A percentile compares a stretch with the other conserved stretches of the same genome.
These are phyloP conservation scores for Plantago ovata DNA, from an alignment of 257 asterid species.

Conservation along the genomic window DNA sequence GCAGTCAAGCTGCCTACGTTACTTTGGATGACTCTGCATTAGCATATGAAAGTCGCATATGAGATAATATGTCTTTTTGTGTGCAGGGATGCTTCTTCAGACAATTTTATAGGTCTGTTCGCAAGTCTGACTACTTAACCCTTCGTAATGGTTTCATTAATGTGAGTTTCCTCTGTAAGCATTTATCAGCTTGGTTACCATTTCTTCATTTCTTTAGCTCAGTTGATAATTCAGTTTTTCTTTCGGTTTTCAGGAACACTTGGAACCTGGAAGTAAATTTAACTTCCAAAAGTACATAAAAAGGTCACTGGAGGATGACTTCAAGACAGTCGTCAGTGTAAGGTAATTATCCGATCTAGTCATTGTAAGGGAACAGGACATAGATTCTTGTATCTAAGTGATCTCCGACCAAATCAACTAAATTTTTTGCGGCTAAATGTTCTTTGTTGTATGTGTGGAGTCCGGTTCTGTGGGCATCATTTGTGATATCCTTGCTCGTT, in stretches of 20 bases:
- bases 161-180: conserved; percentile 38
- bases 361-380: no score
- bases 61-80: conserved; percentile 5
- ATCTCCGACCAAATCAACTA: not conserved
- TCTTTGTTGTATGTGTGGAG: conserved; percentile 35
- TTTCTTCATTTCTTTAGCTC: not conserved
- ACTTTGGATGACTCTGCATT: not conserved
- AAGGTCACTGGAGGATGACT: conserved; percentile 93
- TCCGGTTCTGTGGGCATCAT: conserved; percentile 88
- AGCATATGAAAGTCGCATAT: not conserved
- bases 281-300: conserved; percentile 91
- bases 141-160: conserved; percentile 84
- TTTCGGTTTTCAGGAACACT: conserved; percentile 52
- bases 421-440: conserved; percentile 3
- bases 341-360: conserved; percentile 50
- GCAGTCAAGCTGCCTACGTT: not conserved
- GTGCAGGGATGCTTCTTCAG: conserved; percentile 86
- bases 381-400: not conserved
- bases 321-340: conserved; percentile 83
- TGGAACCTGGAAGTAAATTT: conserved; percentile 94
- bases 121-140: conserved; percentile 83
- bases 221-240: not conserved
- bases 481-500: conserved; percentile 79
- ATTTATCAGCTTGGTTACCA: not conserved
- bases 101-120: conserved; percentile 78